A percentile compares a stretch with the other conserved stretches of the same genome.
Evolutionary conservation across 2,329 filamentous ascomycete species (phyloP).

Genomic region (Cryphonectria naterciae): DNA sequence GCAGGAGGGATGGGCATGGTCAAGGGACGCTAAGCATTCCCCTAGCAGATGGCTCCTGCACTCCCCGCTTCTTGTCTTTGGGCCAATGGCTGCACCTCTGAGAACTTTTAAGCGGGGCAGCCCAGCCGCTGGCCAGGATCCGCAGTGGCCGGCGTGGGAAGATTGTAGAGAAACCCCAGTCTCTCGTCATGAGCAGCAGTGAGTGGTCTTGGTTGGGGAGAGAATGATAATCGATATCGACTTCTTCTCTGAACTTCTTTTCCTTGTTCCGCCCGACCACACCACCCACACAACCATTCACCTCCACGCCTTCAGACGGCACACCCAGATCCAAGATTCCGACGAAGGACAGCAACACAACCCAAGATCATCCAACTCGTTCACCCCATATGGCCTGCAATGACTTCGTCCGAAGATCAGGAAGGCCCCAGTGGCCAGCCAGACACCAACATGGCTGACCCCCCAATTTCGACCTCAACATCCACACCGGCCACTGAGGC

Average conservation of each 20-base stretch:
- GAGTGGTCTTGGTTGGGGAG: background rate
- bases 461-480: background rate
- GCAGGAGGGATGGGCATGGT: background rate
- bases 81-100: background rate
- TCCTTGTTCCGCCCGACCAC: too few relatives aligned
- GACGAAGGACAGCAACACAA: background rate
- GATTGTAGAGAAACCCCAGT: background rate
- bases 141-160: background rate
- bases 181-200: background rate
- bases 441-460: conserved; percentile 12
- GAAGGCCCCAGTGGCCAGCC: conserved; percentile 23
- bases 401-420: conserved; percentile 27
- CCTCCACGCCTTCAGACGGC: background rate
- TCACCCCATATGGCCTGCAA: conserved; percentile 20
- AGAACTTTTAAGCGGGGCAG: background rate
- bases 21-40: background rate
- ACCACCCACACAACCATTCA: too few relatives aligned
- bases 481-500: background rate
- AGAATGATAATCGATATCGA: background rate
- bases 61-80: background rate
- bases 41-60: background rate
- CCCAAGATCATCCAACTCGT: background rate
- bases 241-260: background rate
- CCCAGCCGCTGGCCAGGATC: background rate
- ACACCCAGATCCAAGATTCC: background rate